Percentiles rank a stretch among this genome's conserved stretches.
These are phyloP conservation scores for Helicostylum pulchrum DNA, from an alignment of 192 early-diverging fungal species.

Conservation along the genomic window DNA sequence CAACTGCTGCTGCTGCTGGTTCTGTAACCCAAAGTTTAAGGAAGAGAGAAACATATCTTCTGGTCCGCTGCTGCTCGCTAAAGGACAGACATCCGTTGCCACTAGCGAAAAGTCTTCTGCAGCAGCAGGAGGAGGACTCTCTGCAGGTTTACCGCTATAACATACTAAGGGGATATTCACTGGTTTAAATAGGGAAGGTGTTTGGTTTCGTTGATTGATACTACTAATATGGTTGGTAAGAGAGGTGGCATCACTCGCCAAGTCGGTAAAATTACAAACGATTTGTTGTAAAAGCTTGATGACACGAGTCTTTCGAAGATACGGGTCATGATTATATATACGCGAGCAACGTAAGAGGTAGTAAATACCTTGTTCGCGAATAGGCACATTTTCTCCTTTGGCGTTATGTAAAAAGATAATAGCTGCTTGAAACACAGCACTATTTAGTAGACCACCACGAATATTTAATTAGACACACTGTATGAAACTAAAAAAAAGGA, in stretches of 20 bases:
- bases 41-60: slow-evolving; percentile 25
- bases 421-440: slow-evolving; percentile 31
- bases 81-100: neutral
- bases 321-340: slow-evolving; percentile 5
- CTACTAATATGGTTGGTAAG: too few relatives aligned
- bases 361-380: slow-evolving; percentile 12
- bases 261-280: neutral
- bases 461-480: neutral
- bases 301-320: neutral
- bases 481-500: too few relatives aligned
- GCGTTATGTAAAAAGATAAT: slow-evolving; percentile 35
- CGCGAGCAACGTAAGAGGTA: slow-evolving; percentile 15
- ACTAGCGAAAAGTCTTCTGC: neutral
- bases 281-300: slow-evolving; percentile 9
- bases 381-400: slow-evolving; percentile 16
- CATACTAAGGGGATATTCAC: too few relatives aligned
- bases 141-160: too few relatives aligned
- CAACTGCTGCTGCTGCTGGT: neutral
- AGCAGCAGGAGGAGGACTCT: too few relatives aligned
- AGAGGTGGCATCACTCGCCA: too few relatives aligned
- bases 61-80: neutral
- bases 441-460: neutral
- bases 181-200: too few relatives aligned
- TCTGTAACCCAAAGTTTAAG: neutral
- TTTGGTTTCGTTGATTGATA: too few relatives aligned